Percentiles rank a stretch among this genome's conserved stretches.
phyloP scores from a whole-genome alignment of 73 alveolate species.

The Tetrahymena thermophila region DNA sequence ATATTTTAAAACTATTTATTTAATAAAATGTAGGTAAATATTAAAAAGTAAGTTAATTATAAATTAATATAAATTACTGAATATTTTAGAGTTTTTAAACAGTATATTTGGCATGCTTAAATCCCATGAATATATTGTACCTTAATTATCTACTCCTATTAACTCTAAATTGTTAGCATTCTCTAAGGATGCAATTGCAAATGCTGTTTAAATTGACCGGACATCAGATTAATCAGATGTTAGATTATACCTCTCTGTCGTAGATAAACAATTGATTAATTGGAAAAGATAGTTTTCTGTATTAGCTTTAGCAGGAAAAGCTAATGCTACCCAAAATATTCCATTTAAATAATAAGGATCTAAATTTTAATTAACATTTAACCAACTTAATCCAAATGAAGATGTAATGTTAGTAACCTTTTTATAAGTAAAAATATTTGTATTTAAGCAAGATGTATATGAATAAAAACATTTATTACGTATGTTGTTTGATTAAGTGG shows the following conservation, averaged over 20 bases:
- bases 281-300: neutral
- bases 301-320: neutral
- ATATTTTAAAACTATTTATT: too few species aligned
- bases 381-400: neutral
- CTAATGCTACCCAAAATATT: neutral
- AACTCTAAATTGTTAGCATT: neutral
- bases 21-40: too few species aligned
- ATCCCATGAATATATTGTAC: neutral
- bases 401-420: too few species aligned
- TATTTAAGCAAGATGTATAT: neutral
- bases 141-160: neutral
- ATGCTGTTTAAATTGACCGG: neutral
- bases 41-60: too few species aligned
- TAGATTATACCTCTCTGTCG: neutral
- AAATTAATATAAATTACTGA: neutral
- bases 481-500: too few species aligned
- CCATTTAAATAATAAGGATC: neutral
- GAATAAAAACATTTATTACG: neutral
- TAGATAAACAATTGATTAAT: neutral
- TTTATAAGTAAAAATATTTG: too few species aligned
- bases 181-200: neutral
- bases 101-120: neutral
- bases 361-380: neutral
- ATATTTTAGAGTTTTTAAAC: neutral
- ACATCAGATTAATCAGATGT: neutral